Conservation (phyloP, 140 eudicot genomes). For the Flaveria floridana region DNA sequence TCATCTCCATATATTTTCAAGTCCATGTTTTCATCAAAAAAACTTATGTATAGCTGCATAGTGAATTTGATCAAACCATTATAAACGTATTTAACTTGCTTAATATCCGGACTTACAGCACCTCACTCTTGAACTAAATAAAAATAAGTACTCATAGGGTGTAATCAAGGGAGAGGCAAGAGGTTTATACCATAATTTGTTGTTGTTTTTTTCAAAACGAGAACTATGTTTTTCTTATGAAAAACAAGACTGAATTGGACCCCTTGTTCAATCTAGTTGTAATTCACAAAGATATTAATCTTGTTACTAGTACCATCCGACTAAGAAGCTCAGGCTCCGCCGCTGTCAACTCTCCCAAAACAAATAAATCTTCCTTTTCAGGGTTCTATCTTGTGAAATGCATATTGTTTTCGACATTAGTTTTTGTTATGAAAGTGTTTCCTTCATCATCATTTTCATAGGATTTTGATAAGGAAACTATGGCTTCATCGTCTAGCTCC, state of each 20-base stretch:
- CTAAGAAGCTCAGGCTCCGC: too few species aligned
- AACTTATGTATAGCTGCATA: neutral
- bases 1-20: neutral
- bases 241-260: too few species aligned
- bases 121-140: too few species aligned
- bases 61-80: neutral
- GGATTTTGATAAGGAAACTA: neutral
- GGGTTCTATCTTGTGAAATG: neutral
- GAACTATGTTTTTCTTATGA: too few species aligned
- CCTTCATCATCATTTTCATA: neutral
- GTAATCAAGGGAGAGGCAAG: too few species aligned
- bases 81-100: neutral
- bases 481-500: neutral
- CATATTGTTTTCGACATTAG: neutral
- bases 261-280: too few species aligned
- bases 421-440: constrained; percentile 1
- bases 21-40: neutral
- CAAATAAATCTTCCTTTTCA: neutral
- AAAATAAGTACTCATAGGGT: too few species aligned
- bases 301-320: too few species aligned
- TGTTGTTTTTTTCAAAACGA: too few species aligned
- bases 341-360: neutral
- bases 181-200: too few species aligned
- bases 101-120: neutral
- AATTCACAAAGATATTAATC: too few species aligned